Conservation (phyloP, 495 filamentous ascomycete genomes). For the Thozetella sp. region DNA sequence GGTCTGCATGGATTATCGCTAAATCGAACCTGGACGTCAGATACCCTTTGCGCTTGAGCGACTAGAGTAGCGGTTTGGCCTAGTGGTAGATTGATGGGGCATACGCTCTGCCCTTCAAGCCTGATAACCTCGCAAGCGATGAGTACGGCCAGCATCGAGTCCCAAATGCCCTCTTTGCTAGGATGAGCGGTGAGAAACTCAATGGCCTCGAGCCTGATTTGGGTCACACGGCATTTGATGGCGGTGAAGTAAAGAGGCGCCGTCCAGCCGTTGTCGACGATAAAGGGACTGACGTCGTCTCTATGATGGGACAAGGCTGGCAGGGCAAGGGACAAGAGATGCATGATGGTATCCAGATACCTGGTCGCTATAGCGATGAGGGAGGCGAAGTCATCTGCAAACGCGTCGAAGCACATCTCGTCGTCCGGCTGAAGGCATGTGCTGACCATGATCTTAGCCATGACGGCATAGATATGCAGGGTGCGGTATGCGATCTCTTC, state of each 20-base stretch:
- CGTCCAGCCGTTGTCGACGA: constrained; percentile 50
- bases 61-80: too few relatives aligned
- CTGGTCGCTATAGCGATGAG: constrained; percentile 29
- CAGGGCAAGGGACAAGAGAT: neutral
- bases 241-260: constrained; percentile 54
- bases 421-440: constrained; percentile 31
- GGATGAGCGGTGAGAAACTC: constrained; percentile 28
- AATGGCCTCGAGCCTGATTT: constrained; percentile 45
- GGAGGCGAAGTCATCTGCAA: constrained; percentile 35
- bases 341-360: neutral
- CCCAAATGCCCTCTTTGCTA: constrained; percentile 59
- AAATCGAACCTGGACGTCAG: too few relatives aligned
- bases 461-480: constrained; percentile 43
- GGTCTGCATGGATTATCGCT: too few relatives aligned
- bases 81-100: constrained; percentile 9
- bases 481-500: constrained; percentile 22
- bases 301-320: neutral
- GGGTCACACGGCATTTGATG: constrained; percentile 56
- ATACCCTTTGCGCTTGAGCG: too few relatives aligned
- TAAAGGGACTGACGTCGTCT: constrained; percentile 22
- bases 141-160: constrained; percentile 15
- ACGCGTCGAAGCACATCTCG: constrained; percentile 42
- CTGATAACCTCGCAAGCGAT: constrained; percentile 31
- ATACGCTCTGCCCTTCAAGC: constrained; percentile 34
- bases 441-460: constrained; percentile 47